Evolutionary conservation across 1,139 yeast species (phyloP), one percentile per base, ranked within the genome.

Genomic region (Lipomyces yarrowii): DNA sequence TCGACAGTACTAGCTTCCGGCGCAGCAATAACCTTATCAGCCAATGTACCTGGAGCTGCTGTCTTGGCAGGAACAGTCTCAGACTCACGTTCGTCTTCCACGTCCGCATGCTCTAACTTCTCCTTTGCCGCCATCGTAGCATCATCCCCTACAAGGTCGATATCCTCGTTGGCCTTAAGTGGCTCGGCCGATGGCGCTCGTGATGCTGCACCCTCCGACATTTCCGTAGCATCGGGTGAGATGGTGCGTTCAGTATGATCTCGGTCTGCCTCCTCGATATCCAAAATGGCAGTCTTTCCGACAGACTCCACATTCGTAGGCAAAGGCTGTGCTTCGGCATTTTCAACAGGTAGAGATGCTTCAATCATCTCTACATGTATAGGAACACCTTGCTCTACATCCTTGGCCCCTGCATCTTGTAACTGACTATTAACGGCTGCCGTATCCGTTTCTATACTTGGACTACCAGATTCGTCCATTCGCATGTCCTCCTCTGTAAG

Each of bases 171-270:
- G 3, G 42, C 52, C 15, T 23, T 51, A 30, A 48, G n/a, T 33
- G 59, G 51, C 48, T 56, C 51, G 6, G 32, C 33, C 23, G 37
- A 23, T 37, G 11, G 46, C 7, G 30, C 39, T 6, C 42, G 23
- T 11, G 57, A 55, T 7, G 23, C 42, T 30, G 26, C 42, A 7
- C 21, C 21, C 18, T 37, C 52, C 6, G 59, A 37, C 10, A 46
- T 5, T 57, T 57, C 59, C 7, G 52, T 35, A 15, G n/a, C 60
- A 13, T 64, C 67, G 18, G 67, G 67, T 2, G 67, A 64, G 8
- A 64, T 42, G 11, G 68, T 63, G 5, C 67, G 64, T 23, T 64
- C 67, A 21, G 39, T 39, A 58, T 61, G 62, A 5, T 58, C 61
- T 21, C 42, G 55, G 37, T 51, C 55, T 13, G 32, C 37, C 10